These are phyloP conservation scores for Phytophthora ramorum DNA, from an alignment of 352 stramenopile genomes.

Conservation along the genomic window DNA sequence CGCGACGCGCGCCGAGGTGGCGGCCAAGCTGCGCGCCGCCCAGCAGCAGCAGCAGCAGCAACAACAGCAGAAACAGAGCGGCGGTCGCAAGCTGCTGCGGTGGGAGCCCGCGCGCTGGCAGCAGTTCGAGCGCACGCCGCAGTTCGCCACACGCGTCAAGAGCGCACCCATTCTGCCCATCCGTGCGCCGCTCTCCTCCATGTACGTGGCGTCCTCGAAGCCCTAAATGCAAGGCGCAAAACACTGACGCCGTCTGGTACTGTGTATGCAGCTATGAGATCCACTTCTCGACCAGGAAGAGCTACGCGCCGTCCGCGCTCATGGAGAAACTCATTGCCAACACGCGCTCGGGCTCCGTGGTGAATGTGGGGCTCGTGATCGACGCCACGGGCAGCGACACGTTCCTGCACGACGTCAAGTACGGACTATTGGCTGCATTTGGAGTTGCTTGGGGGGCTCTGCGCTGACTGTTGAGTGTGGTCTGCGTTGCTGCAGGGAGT, in stretches of 20 bases:
- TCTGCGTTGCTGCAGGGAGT: constrained; percentile 56
- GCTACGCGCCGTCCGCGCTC: constrained; percentile 68
- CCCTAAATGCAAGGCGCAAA: not conserved
- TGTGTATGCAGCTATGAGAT: constrained; percentile 75
- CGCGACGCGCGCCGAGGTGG: constrained; percentile 40
- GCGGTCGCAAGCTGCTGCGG: constrained; percentile 74
- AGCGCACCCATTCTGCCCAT: constrained; percentile 76
- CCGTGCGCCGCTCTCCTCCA: constrained; percentile 77
- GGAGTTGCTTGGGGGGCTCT: not conserved
- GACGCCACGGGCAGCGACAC: constrained; percentile 74
- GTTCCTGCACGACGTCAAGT: constrained; percentile 84
- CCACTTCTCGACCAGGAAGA: constrained; percentile 68
- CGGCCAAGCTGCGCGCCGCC: constrained; percentile 46
- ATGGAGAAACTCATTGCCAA: constrained; percentile 87
- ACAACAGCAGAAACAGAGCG: not conserved
- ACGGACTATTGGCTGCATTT: constrained; percentile 21
- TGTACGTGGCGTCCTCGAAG: constrained; percentile 49
- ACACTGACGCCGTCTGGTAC: not conserved
- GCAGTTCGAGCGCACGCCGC: constrained; percentile 64
- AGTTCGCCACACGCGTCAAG: constrained; percentile 57
- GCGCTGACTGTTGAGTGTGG: constrained; percentile 4
- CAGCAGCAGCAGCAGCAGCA: constrained; percentile 27
- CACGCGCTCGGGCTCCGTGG: constrained; percentile 59
- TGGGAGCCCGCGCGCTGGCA: constrained; percentile 70
- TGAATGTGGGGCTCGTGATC: constrained; percentile 82